These are phyloP conservation scores for Pinus tabuliformis DNA, from an alignment of 75 land plant genomes.

Conservation along the genomic window DNA sequence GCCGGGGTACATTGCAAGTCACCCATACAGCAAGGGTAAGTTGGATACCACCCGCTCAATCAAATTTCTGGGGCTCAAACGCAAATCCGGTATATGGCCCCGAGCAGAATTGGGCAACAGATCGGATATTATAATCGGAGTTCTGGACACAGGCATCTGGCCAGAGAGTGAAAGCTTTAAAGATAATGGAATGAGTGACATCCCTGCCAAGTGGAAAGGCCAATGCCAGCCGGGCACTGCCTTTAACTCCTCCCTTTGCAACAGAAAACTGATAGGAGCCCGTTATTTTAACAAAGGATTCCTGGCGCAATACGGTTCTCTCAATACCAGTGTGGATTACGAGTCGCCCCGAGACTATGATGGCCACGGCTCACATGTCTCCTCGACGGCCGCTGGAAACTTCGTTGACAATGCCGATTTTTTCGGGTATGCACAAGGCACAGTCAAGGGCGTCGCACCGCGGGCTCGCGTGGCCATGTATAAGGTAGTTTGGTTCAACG, in stretches of 20 bases:
- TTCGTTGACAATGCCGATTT: conserved; percentile 12
- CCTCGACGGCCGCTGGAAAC: conserved; percentile 26
- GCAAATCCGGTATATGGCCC: not conserved
- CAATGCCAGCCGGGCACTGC: conserved; percentile 11
- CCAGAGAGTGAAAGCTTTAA: conserved; percentile 22
- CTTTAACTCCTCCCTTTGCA: conserved; percentile 14
- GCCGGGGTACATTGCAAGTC: not conserved
- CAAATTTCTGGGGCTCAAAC: not conserved
- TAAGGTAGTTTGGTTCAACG: conserved; percentile 19
- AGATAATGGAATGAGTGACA: conserved; percentile 16
- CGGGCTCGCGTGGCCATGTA: conserved; percentile 22
- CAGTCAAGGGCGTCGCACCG: conserved; percentile 20
- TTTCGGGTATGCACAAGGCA: conserved; percentile 17
- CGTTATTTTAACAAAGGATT: not conserved
- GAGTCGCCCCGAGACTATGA: conserved; percentile 17
- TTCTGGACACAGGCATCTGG: conserved; percentile 20
- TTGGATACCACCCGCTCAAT: not conserved
- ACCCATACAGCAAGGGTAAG: not conserved
- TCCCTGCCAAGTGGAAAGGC: conserved; percentile 32
- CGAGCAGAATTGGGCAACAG: conserved; percentile 1
- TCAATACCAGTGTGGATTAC: not conserved
- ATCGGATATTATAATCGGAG: not conserved
- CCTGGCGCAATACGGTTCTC: conserved; percentile 13
- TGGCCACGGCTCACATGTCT: conserved; percentile 44
- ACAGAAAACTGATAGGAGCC: conserved; percentile 13